phyloP scores from a whole-genome alignment of 2,329 filamentous ascomycete genomes.

The Fusarium pseudograminearum region DNA sequence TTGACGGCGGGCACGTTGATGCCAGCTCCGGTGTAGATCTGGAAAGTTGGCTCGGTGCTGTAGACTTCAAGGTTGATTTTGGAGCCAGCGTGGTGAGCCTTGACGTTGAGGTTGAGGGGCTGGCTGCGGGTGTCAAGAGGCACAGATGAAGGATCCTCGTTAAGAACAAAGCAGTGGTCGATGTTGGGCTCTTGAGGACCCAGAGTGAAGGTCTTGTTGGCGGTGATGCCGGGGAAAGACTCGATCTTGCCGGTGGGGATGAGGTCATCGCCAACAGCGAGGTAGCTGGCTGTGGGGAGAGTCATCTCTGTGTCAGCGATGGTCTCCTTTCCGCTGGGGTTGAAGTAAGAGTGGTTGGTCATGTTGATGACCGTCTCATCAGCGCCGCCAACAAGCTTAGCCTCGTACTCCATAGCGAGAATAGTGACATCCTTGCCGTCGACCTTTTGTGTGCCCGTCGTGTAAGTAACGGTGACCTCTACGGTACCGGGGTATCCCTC shows the following conservation, averaged over 20 bases:
- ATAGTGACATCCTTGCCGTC: conserved; percentile 75
- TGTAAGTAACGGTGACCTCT: conserved; percentile 82
- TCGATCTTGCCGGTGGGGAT: conserved; percentile 80
- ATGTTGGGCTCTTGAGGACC: conserved; percentile 78
- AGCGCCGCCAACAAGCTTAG: conserved; percentile 79
- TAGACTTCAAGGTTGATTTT: conserved; percentile 86
- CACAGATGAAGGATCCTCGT: conserved; percentile 69
- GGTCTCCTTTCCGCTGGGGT: conserved; percentile 65
- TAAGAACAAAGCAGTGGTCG: conserved; percentile 90
- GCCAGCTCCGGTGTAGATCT: conserved; percentile 93
- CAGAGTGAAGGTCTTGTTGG: conserved; percentile 77
- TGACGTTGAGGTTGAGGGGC: conserved; percentile 75
- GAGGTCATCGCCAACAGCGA: conserved; percentile 77
- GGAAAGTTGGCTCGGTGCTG: conserved; percentile 95
- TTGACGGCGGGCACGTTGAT: conserved; percentile 79
- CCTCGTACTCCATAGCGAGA: conserved; percentile 90
- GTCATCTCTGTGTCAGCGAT: conserved; percentile 74
- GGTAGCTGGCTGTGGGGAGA: conserved; percentile 72
- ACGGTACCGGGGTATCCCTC: conserved; percentile 92
- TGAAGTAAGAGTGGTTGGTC: conserved; percentile 93
- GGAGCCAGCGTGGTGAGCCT: conserved; percentile 78
- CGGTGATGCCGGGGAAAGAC: conserved; percentile 72
- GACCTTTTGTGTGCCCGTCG: conserved; percentile 73
- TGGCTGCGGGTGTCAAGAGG: conserved; percentile 73
- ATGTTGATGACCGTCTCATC: conserved; percentile 94